Base-by-base conservation (phyloP, 164 flowering plant genomes). In the Santalum album region DNA sequence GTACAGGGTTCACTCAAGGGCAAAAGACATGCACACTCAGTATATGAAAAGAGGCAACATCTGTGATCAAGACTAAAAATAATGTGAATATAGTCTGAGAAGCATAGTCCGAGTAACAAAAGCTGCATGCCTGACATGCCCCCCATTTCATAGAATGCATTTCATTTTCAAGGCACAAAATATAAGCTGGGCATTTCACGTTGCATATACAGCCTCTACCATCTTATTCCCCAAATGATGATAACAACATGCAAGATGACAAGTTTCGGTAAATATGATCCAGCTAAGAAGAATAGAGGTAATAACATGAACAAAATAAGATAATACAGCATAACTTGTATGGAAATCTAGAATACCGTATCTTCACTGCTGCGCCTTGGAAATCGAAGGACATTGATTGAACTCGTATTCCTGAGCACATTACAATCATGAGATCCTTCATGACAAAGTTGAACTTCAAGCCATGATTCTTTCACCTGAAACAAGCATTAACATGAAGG, bases 391-490 rank as follows among this genome's bases (percentile, higher is more conserved):
- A 70, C 36, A 40, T 88, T 77, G 12, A 32, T 63, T 45, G 50
- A 60, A 58, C 53, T 69, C 36, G 83, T 78, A 46, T 67, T 58
- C 36, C 75, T 90, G 26, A 90, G 55, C 53, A 71, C 71, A 57
- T 59, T 64, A 55, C 97, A 94, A 48, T 68, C 72, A 24, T 66
- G 48, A 16, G 73, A 67, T 68, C 82, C 89, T 45, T 64, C 82
- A 57, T 81, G 77, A 69, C 99, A 94, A 62, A 94, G 79, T 53
- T 90, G 83, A 67, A 94, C 95, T 65, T 94, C 84, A 65, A 94
- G 97, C 84, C 87, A 72, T 29, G 99, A 94, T 19, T 85, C 87
- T 68, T 83, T 94, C 57, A 92, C 90, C 99, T 92, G 75, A 55
- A 70, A 56, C 50, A 42, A 54, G 40, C 26, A 67, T 24, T n/a